Conservation (phyloP, 1,139 yeast species). For the Yamadazyma taylorii region DNA sequence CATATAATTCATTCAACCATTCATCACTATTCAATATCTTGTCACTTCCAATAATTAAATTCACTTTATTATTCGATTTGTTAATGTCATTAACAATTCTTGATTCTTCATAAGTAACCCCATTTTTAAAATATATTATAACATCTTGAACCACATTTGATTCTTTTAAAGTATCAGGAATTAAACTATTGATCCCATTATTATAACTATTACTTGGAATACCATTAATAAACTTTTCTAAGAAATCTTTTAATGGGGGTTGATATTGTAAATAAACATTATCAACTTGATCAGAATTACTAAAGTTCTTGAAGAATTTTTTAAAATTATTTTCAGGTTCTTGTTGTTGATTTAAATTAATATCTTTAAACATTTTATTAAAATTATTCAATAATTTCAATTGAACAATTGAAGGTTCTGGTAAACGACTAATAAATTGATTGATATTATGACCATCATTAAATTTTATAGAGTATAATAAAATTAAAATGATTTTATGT, state of each 20-base stretch:
- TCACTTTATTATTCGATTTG: conserved; percentile 47
- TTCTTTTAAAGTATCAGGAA: conserved; percentile 15
- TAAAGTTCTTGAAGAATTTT: conserved; percentile 27
- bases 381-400: conserved; percentile 33
- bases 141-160: conserved; percentile 63
- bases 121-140: conserved; percentile 82
- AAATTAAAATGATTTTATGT: conserved; percentile 51
- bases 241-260: conserved; percentile 63
- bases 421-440: conserved; percentile 25
- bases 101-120: conserved; percentile 90
- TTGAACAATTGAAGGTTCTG: conserved; percentile 39
- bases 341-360: conserved; percentile 11
- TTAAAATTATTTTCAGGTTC: conserved; percentile 24
- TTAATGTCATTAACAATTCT: conserved; percentile 76
- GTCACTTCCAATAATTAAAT: conserved; percentile 75
- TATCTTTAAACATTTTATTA: conserved; percentile 15
- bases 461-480: conserved; percentile 72
- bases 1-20: conserved; percentile 40
- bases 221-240: conserved; percentile 24
- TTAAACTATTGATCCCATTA: conserved; percentile 12
- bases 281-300: conserved; percentile 32
- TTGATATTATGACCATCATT: conserved; percentile 18
- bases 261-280: conserved; percentile 66
- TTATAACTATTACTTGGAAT: conserved; percentile 2
- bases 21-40: conserved; percentile 56